phyloP scores from a whole-genome alignment of 768 basidiomycete genomes.

The Piloderma croceum region DNA sequence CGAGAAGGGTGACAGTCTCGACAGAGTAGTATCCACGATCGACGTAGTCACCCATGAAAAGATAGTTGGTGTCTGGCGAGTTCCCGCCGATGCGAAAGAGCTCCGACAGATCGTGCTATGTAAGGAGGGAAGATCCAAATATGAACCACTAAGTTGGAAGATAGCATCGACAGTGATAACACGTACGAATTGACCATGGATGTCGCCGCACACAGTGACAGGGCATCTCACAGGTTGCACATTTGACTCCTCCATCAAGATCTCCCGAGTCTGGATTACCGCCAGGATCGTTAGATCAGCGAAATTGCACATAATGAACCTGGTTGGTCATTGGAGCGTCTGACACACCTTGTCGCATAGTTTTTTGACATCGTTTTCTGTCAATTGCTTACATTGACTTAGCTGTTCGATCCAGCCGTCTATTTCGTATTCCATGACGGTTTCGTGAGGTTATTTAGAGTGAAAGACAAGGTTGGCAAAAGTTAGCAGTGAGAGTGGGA shows the following conservation, averaged over 20 bases:
- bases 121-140: constrained; percentile 4
- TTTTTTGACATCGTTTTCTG: constrained; percentile 93
- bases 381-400: constrained; percentile 93
- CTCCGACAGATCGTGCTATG: constrained; percentile 97
- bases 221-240: constrained; percentile 98
- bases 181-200: constrained; percentile 99
- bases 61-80: constrained; percentile 98
- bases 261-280: constrained; percentile 93
- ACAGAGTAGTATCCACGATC: constrained; percentile 99
- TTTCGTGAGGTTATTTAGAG: constrained; percentile 25
- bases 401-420: constrained; percentile 97
- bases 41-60: constrained; percentile 99
- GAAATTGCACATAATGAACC: constrained; percentile 9
- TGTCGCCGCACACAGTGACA: constrained; percentile 98
- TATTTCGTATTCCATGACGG: constrained; percentile 62
- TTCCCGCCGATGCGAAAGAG: constrained; percentile 98
- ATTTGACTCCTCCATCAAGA: constrained; percentile 98
- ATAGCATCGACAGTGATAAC: constrained; percentile 16
- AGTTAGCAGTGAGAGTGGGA: constrained; percentile 26
- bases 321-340: constrained; percentile 25
- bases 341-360: constrained; percentile 99
- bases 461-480: constrained; percentile 22
- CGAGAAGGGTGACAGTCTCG: constrained; percentile 95
- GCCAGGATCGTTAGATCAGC: constrained; percentile 3
- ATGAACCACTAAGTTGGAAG: not conserved